These are phyloP conservation scores for Vicia villosa DNA, from an alignment of 306 rosid genomes.

Conservation along the genomic window DNA sequence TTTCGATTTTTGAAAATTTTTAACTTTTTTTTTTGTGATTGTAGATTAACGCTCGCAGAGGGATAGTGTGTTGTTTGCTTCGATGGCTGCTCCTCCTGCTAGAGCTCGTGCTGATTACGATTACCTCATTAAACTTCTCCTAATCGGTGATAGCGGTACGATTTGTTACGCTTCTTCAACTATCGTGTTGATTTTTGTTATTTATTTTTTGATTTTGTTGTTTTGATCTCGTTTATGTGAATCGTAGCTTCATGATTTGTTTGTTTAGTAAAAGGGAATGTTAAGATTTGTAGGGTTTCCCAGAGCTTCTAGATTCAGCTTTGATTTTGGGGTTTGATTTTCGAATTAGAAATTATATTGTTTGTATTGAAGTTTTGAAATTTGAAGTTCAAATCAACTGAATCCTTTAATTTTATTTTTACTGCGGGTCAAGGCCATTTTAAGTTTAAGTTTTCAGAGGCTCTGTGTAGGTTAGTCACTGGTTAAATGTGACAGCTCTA, in stretches of 20 bases:
- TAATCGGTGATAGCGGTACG: slow-evolving; percentile 97
- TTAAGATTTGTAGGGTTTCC: background rate
- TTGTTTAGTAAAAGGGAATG: background rate
- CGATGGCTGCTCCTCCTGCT: slow-evolving; percentile 89
- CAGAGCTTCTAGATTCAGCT: background rate
- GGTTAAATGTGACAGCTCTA: no score
- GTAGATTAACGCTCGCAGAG: slow-evolving; percentile 14
- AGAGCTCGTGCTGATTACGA: slow-evolving; percentile 98
- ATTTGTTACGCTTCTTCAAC: slow-evolving; percentile 10
- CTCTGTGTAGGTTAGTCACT: no score
- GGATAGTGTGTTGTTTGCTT: slow-evolving; percentile 37
- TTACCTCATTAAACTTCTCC: slow-evolving; percentile 89
- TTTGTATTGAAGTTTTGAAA: background rate
- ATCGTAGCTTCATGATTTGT: background rate
- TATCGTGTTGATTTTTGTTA: background rate
- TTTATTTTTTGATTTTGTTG: background rate
- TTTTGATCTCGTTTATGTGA: slow-evolving; percentile 2
- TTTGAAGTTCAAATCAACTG: slow-evolving; percentile 6
- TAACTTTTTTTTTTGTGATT: slow-evolving; percentile 4
- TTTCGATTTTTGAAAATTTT: background rate
- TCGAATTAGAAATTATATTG: background rate
- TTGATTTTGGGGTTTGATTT: slow-evolving; percentile 1
- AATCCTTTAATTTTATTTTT: background rate
- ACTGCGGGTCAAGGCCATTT: no score
- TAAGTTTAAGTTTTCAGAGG: no score